Percentiles rank a stretch among this genome's conserved stretches.
These are phyloP conservation scores for Linum usitatissimum DNA, from an alignment of 345 rosid genomes.

Conservation along the genomic window DNA sequence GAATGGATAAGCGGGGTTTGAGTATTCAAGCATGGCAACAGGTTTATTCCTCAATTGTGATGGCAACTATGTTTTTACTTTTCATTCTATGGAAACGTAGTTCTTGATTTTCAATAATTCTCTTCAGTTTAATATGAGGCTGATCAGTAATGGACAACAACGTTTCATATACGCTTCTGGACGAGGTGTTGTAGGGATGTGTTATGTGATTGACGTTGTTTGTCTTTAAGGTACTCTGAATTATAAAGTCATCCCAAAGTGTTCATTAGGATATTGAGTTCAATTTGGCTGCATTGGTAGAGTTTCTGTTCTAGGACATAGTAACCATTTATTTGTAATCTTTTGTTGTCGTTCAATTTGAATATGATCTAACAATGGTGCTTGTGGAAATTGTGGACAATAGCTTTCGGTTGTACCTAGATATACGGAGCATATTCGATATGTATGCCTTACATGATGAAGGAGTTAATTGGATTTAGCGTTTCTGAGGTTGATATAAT, in stretches of 20 bases:
- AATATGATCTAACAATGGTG: no score
- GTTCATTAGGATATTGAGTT: no score
- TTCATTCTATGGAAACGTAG: neutral
- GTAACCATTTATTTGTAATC: no score
- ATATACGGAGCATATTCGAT: neutral
- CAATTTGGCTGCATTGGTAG: no score
- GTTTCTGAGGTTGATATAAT: neutral
- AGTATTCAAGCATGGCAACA: slow-evolving; percentile 85
- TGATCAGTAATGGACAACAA: neutral
- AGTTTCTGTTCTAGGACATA: no score
- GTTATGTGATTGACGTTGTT: neutral
- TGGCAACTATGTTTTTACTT: neutral
- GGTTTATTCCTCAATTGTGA: slow-evolving; percentile 20
- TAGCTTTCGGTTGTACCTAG: no score
- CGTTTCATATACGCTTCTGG: neutral
- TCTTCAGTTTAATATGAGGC: neutral
- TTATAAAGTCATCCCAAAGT: no score
- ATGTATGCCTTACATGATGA: neutral
- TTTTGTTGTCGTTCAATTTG: no score
- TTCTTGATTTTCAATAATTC: neutral
- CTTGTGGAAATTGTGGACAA: no score
- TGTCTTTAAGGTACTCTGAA: neutral
- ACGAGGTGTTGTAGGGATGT: neutral
- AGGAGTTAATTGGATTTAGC: neutral
- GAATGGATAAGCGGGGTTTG: slow-evolving; percentile 57